Evolutionary conservation across 805 yeast genomes (phyloP).

Genomic region (Phaffomyces antillensis): DNA sequence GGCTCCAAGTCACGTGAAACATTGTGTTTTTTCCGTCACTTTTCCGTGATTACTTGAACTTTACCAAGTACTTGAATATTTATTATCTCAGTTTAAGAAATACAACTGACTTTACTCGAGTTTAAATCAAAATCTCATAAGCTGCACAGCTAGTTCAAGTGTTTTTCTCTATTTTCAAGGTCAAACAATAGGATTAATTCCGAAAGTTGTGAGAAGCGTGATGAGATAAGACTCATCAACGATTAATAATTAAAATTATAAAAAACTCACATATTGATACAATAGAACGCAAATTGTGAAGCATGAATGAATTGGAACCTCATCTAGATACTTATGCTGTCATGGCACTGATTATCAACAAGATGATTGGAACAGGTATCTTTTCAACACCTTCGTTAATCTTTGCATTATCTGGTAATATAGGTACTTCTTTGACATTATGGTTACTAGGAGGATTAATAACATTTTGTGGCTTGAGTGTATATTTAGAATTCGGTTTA

Average conservation of each 20-base stretch:
- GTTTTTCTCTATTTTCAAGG: too few relatives aligned
- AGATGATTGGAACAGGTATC: conserved; percentile 72
- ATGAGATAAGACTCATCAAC: too few relatives aligned
- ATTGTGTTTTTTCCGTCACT: neutral
- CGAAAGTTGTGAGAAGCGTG: neutral
- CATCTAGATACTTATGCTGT: conserved; percentile 17
- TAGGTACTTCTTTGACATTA: conserved; percentile 46
- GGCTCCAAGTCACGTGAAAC: neutral
- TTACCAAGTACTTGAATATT: neutral
- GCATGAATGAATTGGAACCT: conserved; percentile 2
- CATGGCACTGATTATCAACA: conserved; percentile 46
- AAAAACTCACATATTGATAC: too few relatives aligned
- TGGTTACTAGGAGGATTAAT: conserved; percentile 61
- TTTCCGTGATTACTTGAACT: too few relatives aligned
- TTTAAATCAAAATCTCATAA: neutral
- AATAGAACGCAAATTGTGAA: too few relatives aligned
- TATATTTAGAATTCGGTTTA: conserved; percentile 58
- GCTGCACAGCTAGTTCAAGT: neutral
- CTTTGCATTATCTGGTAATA: conserved; percentile 48
- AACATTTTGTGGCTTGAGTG: conserved; percentile 46
- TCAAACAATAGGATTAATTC: neutral
- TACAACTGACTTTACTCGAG: too few relatives aligned
- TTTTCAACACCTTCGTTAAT: conserved; percentile 63
- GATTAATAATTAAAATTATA: too few relatives aligned
- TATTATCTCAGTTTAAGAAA: too few relatives aligned